Base-by-base conservation (phyloP, 2,329 filamentous ascomycete species). In the Colletotrichum acutatum region DNA sequence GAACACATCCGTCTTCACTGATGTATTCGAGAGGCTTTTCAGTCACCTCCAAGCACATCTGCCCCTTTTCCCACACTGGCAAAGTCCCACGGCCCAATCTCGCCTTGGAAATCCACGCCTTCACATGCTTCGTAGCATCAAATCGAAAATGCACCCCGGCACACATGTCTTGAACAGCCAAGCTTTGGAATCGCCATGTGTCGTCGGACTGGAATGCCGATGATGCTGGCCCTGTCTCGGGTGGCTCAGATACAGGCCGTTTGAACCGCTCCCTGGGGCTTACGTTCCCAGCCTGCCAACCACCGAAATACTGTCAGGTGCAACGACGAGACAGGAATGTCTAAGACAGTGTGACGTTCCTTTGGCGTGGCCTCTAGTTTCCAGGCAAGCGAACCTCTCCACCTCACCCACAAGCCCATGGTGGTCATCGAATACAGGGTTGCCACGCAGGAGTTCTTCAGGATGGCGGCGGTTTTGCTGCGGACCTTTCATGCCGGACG, bases 291-390 rank as follows among this genome's bases (percentile, higher is more conserved):
- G 46, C 0, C 5, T 56, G 16, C 52, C 54, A 49, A 9, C 66
- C 70, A 46, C 53, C 59, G 63, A 59, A 42, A 53, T 59, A 34
- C 59, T 34, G 54, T 72, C 70, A 72, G 16, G 42, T 32, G 60
- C 46, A 65, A 34, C 42, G 22, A 28, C 16, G 3, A 72, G 19
- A 30, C 42, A 26, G 22, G 7, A 9, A 16, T 72, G 59, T 65
- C 70, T 72, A 9, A 72, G 70, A 70, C 70, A 72, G 24, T 49
- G 59, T 72, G 70, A 70, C 59, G 54, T 65, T 64, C 60, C 9
- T 16, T 19, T 26, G n/a, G 42, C 19, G 22, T 49, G 46, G 28
- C 28, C 14, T 54, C 5, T 34, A 7, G 4, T 3, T 12, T 12
- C 14, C 12, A 60, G 34, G n/a, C n/a, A 22, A 24, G 11, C 11